Conservation (phyloP, 805 yeast genomes). For the Metschnikowia drakensbergensis region DNA sequence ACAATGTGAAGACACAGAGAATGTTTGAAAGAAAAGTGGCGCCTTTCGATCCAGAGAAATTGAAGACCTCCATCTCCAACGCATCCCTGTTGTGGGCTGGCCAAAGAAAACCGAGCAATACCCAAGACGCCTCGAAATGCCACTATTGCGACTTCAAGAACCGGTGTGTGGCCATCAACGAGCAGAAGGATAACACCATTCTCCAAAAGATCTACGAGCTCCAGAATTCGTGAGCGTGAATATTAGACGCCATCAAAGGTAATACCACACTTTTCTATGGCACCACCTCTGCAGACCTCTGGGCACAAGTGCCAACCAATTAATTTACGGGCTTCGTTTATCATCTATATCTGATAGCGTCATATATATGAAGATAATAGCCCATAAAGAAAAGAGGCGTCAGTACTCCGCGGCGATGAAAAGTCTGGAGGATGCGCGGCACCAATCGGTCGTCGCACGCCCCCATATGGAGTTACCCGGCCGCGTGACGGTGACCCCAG, state of each 20-base stretch:
- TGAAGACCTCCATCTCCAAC: slow-evolving; percentile 26
- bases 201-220: slow-evolving; percentile 9
- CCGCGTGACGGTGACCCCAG: background rate
- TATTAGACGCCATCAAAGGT: slow-evolving; percentile 23
- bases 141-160: slow-evolving; percentile 49
- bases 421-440: slow-evolving; percentile 1
- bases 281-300: slow-evolving; percentile 24
- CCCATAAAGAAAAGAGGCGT: slow-evolving; percentile 14
- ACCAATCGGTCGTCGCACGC: background rate
- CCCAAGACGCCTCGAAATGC: slow-evolving; percentile 44
- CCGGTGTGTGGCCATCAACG: slow-evolving; percentile 18
- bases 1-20: slow-evolving; percentile 29
- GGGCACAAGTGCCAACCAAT: slow-evolving; percentile 18
- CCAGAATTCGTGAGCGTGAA: slow-evolving; percentile 5
- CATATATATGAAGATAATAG: slow-evolving; percentile 38
- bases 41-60: slow-evolving; percentile 29
- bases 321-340: slow-evolving; percentile 40
- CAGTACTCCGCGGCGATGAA: background rate
- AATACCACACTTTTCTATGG: slow-evolving; percentile 22
- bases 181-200: slow-evolving; percentile 3
- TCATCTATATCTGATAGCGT: slow-evolving; percentile 33
- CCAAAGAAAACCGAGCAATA: slow-evolving; percentile 43
- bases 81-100: slow-evolving; percentile 60
- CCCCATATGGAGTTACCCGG: slow-evolving; percentile 9
- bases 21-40: slow-evolving; percentile 40